These are phyloP conservation scores for Syncephalis plumigaleata DNA, from an alignment of 371 early-diverging fungal species.

Conservation along the genomic window DNA sequence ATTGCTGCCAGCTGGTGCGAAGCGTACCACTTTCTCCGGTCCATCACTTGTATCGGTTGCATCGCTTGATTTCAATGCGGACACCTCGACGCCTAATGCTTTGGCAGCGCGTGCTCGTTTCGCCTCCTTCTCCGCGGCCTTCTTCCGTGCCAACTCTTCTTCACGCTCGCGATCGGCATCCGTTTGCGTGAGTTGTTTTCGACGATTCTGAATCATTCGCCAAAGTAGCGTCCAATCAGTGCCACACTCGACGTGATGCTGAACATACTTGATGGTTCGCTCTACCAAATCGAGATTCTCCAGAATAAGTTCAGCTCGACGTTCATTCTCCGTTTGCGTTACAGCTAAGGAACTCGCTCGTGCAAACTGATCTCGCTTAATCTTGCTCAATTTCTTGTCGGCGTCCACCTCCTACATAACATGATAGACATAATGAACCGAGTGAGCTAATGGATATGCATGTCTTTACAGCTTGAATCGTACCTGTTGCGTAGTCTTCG, in stretches of 20 bases:
- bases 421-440: too few species aligned
- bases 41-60: neutral
- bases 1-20: too few species aligned
- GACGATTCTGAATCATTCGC: constrained; percentile 70
- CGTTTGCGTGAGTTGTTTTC: constrained; percentile 6
- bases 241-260: constrained; percentile 73
- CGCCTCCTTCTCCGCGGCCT: constrained; percentile 5
- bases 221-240: constrained; percentile 94
- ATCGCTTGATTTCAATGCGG: constrained; percentile 52
- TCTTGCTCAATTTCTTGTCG: constrained; percentile 62
- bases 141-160: too few species aligned
- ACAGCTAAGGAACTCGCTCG: constrained; percentile 55
- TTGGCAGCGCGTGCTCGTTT: constrained; percentile 62
- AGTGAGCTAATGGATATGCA: too few species aligned
- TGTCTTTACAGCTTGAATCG: too few species aligned
- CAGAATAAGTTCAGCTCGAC: constrained; percentile 71
- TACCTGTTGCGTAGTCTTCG: constrained; percentile 43
- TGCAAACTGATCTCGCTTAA: constrained; percentile 57
- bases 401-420: constrained; percentile 62
- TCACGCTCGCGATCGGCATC: too few species aligned
- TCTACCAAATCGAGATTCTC: constrained; percentile 68
- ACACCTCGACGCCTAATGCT: constrained; percentile 48
- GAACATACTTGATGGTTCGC: constrained; percentile 64
- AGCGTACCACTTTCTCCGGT: neutral
- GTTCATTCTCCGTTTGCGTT: constrained; percentile 39